Percentiles rank a stretch among this genome's conserved stretches.
These are phyloP conservation scores for Sporisorium exsertum DNA, from an alignment of 1,284 basidiomycete species.

Conservation along the genomic window DNA sequence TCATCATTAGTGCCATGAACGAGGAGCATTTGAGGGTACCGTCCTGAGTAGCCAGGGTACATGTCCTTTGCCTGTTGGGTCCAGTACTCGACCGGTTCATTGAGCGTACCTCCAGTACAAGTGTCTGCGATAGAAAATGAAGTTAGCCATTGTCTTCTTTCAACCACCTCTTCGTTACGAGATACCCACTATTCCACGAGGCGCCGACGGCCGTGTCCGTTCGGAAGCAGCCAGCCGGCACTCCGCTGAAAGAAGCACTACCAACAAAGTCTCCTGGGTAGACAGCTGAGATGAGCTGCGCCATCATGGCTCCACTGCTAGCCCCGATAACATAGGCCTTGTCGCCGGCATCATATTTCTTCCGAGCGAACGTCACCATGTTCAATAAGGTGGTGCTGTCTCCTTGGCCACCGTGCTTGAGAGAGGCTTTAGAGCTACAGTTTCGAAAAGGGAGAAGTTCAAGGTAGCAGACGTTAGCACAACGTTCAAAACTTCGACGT, in stretches of 20 bases:
- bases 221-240: conserved; percentile 12
- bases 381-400: conserved; percentile 18
- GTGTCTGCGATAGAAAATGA: too few relatives aligned
- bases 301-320: conserved; percentile 15
- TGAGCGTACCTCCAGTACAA: conserved; percentile 11
- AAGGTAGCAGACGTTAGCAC: too few relatives aligned
- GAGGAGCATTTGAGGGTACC: background rate
- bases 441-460: too few relatives aligned
- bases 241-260: background rate
- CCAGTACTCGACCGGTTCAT: conserved; percentile 25
- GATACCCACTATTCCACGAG: conserved; percentile 26
- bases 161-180: too few relatives aligned
- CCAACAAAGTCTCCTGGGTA: too few relatives aligned
- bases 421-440: conserved; percentile 6
- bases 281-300: conserved; percentile 18
- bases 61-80: conserved; percentile 10
- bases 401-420: conserved; percentile 29
- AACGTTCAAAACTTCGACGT: too few relatives aligned
- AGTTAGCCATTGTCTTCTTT: too few relatives aligned
- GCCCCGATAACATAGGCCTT: conserved; percentile 22
- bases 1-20: background rate
- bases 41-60: conserved; percentile 7
- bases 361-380: conserved; percentile 30
- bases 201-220: conserved; percentile 1
- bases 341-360: conserved; percentile 18